Percentiles rank a stretch among this genome's conserved stretches.
phyloP scores from a whole-genome alignment of 768 basidiomycete species.

The Amylocystis lapponica region DNA sequence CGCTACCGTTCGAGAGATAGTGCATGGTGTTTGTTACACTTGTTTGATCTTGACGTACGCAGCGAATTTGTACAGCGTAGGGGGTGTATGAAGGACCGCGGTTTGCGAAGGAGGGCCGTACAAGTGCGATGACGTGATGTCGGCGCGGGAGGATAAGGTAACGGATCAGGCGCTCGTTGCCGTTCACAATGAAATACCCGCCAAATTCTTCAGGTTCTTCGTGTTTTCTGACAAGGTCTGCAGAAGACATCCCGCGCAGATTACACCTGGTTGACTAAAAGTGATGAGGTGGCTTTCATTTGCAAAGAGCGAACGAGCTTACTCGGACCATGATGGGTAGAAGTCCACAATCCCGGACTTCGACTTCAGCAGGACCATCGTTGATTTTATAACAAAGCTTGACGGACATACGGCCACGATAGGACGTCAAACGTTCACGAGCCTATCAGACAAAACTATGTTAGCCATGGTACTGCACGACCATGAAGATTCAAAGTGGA shows the following conservation, averaged over 20 bases:
- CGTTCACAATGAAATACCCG: slow-evolving; percentile 98
- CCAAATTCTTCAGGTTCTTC: slow-evolving; percentile 99
- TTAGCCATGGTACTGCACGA: no score
- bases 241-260: slow-evolving; percentile 76
- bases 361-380: slow-evolving; percentile 54
- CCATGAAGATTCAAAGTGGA: no score
- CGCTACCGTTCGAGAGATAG: slow-evolving; percentile 92
- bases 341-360: slow-evolving; percentile 81
- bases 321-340: slow-evolving; percentile 97
- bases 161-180: slow-evolving; percentile 97
- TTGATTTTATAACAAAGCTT: slow-evolving; percentile 82
- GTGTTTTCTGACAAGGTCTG: slow-evolving; percentile 80
- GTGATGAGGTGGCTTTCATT: background rate
- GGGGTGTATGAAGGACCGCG: slow-evolving; percentile 94
- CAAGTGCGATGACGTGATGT: slow-evolving; percentile 90
- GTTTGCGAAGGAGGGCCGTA: slow-evolving; percentile 85
- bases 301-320: slow-evolving; percentile 27
- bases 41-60: slow-evolving; percentile 89
- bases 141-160: slow-evolving; percentile 95
- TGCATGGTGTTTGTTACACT: slow-evolving; percentile 95
- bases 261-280: slow-evolving; percentile 87
- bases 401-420: slow-evolving; percentile 84
- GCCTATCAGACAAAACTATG: no score
- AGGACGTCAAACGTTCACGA: slow-evolving; percentile 88
- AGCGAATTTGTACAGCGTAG: slow-evolving; percentile 92